Conservation (phyloP, 208 protist species). For the Leishmania tropica region DNA sequence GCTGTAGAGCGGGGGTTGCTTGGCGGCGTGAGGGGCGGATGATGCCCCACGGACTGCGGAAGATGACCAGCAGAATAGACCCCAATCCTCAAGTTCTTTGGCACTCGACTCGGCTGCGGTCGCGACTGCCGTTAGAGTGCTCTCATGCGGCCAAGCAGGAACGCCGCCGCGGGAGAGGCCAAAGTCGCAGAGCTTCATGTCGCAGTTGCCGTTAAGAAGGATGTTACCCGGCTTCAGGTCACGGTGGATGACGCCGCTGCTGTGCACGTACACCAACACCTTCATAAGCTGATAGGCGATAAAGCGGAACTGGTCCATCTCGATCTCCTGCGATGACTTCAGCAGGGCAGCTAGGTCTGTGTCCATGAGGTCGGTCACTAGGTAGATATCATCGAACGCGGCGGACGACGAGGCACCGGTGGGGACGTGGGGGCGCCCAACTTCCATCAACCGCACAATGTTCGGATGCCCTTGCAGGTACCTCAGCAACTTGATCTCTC, state of each 20-base stretch:
- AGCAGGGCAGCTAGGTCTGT: constrained; percentile 97
- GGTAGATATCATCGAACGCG: constrained; percentile 89
- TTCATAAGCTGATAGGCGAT: constrained; percentile 95
- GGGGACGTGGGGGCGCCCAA: constrained; percentile 73
- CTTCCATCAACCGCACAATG: constrained; percentile 90
- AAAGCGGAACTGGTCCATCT: constrained; percentile 95
- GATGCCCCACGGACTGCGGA: background rate
- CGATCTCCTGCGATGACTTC: constrained; percentile 72
- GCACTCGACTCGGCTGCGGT: background rate
- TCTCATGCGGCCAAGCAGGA: constrained; percentile 12
- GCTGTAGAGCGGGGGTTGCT: constrained; percentile 39
- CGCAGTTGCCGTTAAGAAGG: constrained; percentile 66
- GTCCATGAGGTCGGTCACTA: constrained; percentile 85
- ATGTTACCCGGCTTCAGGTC: constrained; percentile 88
- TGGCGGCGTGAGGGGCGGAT: constrained; percentile 1
- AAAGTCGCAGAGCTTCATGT: constrained; percentile 79
- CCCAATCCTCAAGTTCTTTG: constrained; percentile 26
- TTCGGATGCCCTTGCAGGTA: constrained; percentile 93
- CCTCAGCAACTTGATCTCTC: constrained; percentile 92
- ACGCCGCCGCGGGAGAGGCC: constrained; percentile 63
- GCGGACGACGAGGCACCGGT: constrained; percentile 45
- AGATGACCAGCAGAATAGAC: constrained; percentile 31
- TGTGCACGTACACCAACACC: constrained; percentile 76
- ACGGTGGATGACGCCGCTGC: constrained; percentile 69
- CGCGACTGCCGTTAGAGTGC: constrained; percentile 1